Evolutionary conservation across 768 basidiomycete species (phyloP), one percentile per base, ranked within the genome.

Genomic region (Lentinula edodes): DNA sequence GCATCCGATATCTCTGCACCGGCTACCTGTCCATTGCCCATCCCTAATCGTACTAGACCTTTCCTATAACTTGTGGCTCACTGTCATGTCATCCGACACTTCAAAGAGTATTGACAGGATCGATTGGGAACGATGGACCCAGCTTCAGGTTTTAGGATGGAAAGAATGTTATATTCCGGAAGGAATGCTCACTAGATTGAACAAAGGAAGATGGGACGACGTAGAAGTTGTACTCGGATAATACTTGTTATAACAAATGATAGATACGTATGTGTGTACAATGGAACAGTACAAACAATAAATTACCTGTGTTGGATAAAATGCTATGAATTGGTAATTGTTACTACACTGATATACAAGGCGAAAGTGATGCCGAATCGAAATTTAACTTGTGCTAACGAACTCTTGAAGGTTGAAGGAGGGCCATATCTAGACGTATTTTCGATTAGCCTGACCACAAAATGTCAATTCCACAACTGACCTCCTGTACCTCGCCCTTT

Each of bases 171-270:
- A 70, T 50, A 66, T 87, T 28, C 74, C 81, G 1, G 66, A 66
- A 43, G 75, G 71, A n/a, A 68, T 85, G 35, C 58, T 80, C 20
- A 64, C 60, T 41, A 78, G 73, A 58, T 67, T 91, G 43, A 89
- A 90, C 65, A 73, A 76, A 66, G 81, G 82, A 0, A 80, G 87
- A 63, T 89, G 88, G 88, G 81, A 83, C 62, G 87, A 88, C 66
- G 75, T 91, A 36, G 59, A 52, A 32, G 23, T 60, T 23, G 32
- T 58, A 28, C 28, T 28, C 3, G 28, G 28, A 28, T 28, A 28
- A 28, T 28, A 28, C 28, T 28, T 28, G 28, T 2, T 1, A 28
- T 4, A 50, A 28, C 16, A 61, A 62, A 51, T 43, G 2, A 18
- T 56, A 52, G 18, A 38, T 56, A 56, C 41, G 15, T 38, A 20